Base-by-base conservation (phyloP, 352 stramenopile genomes). In the Sclerospora graminicola region DNA sequence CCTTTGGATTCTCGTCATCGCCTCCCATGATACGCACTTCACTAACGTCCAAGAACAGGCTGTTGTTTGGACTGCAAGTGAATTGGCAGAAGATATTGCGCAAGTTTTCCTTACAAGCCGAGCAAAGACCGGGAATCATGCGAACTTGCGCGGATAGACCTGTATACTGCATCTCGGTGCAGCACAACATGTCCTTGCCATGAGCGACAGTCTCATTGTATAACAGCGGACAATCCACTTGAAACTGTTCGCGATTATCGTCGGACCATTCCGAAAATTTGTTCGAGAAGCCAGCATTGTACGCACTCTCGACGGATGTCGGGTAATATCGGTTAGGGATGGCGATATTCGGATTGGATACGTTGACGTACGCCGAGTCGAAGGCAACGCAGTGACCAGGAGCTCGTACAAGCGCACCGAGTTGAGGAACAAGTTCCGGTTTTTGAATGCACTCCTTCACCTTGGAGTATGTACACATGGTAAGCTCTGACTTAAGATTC, bases 71-170 rank as follows among this genome's bases (percentile, higher is more conserved):
- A 43, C 63, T 78, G 50, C 71, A 84, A 19, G 71, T 69, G 43
- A 80, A 74, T 38, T 78, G 63, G 31, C 71, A 84, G 45, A 71
- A 80, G 16, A 82, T 60, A 50, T 84, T 80, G 46, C 69, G 71
- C 44, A 84, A 56, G 29, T 82, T 78, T 28, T 77, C 54, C 50
- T 84, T 82, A 39, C 69, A 82, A 7, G 68, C 48, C 10, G 68
- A 69, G 41, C 71, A 84, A 21, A 72, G 48, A 8, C 71, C 69
- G 1, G 61, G 58, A 32, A 84, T 80, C 69, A 76, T 76, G 4
- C 62, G 63, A 14, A 81, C 63, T 39, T 84, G 72, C 8, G 65
- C 74, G 11, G 66, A 63, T 32, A 84, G 46, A n/a, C 49, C 60
- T 33, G 54, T 51, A 49, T 82, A 84, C 45, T 84, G 71, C 0